These are phyloP conservation scores for Fusarium stilboides DNA, from an alignment of 2,329 filamentous ascomycete genomes.

Conservation along the genomic window DNA sequence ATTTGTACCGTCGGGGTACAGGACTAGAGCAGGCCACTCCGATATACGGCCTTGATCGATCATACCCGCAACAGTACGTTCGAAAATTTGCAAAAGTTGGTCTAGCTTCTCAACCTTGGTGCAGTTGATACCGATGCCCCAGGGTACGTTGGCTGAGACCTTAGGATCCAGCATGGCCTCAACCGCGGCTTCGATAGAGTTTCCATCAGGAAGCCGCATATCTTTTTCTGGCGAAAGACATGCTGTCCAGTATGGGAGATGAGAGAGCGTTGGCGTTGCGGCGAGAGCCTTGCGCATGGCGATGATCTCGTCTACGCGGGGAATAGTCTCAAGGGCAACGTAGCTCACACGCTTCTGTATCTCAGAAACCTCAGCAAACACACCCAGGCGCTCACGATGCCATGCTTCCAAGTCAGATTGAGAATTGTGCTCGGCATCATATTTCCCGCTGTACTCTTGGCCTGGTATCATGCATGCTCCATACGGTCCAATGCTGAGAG, in stretches of 20 bases:
- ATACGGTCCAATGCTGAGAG: slow-evolving; percentile 76
- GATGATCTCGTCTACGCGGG: slow-evolving; percentile 72
- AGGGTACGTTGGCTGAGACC: slow-evolving; percentile 58
- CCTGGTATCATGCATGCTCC: slow-evolving; percentile 77
- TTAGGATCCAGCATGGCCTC: slow-evolving; percentile 56
- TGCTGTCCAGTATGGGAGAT: slow-evolving; percentile 71
- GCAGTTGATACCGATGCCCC: slow-evolving; percentile 79
- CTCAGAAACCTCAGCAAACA: slow-evolving; percentile 63
- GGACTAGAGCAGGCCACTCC: slow-evolving; percentile 68
- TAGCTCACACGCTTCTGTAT: slow-evolving; percentile 63
- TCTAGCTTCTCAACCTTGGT: slow-evolving; percentile 76
- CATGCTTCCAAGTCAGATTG: slow-evolving; percentile 65
- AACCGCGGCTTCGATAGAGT: slow-evolving; percentile 54
- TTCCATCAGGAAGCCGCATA: slow-evolving; percentile 71
- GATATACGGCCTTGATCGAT: slow-evolving; percentile 53
- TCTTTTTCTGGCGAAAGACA: slow-evolving; percentile 73
- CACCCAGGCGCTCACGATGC: slow-evolving; percentile 68
- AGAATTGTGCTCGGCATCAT: slow-evolving; percentile 65
- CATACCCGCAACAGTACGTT: slow-evolving; percentile 62
- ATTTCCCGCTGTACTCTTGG: slow-evolving; percentile 75
- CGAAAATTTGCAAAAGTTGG: slow-evolving; percentile 68
- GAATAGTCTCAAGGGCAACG: slow-evolving; percentile 77
- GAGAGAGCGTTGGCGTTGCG: slow-evolving; percentile 46
- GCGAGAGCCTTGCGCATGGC: slow-evolving; percentile 66
- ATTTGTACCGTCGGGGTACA: slow-evolving; percentile 80